Evolutionary conservation across 2,329 filamentous ascomycete species (phyloP).

Genomic region (Penicillium sp.): DNA sequence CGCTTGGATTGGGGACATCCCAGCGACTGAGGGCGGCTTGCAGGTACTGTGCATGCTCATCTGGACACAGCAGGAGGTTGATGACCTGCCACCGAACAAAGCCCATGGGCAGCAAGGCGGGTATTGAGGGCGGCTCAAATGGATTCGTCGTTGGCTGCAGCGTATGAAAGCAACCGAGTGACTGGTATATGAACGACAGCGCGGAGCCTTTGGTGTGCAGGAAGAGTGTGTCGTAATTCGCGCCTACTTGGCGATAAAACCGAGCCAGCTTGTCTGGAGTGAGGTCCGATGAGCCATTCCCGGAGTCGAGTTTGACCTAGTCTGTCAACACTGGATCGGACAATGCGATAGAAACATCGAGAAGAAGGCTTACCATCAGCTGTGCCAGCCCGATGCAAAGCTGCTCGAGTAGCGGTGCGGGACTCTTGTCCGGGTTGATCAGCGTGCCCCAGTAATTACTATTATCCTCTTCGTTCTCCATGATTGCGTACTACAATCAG

Average conservation of each 20-base stretch:
- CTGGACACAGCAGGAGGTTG: slow-evolving; percentile 79
- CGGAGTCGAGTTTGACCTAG: slow-evolving; percentile 30
- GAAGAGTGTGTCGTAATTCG: slow-evolving; percentile 76
- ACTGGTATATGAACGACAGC: slow-evolving; percentile 89
- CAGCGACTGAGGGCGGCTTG: slow-evolving; percentile 76
- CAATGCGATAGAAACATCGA: background rate
- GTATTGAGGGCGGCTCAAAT: slow-evolving; percentile 72
- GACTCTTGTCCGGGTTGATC: slow-evolving; percentile 64
- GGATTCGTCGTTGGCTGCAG: slow-evolving; percentile 68
- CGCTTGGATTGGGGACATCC: slow-evolving; percentile 68
- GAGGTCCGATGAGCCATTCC: slow-evolving; percentile 31
- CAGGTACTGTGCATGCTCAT: slow-evolving; percentile 80
- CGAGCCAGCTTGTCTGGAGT: slow-evolving; percentile 68
- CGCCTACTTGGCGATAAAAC: slow-evolving; percentile 72
- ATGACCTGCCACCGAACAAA: slow-evolving; percentile 94
- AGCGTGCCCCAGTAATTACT: slow-evolving; percentile 56
- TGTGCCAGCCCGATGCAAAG: slow-evolving; percentile 65
- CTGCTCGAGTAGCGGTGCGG: slow-evolving; percentile 63
- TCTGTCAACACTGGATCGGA: background rate
- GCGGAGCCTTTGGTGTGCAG: slow-evolving; percentile 66
- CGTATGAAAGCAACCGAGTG: slow-evolving; percentile 83
- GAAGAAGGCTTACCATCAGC: slow-evolving; percentile 59
- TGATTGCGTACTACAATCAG: slow-evolving; percentile 14
- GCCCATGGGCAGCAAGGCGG: slow-evolving; percentile 75
- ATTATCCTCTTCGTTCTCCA: slow-evolving; percentile 25